phyloP scores from a whole-genome alignment of 768 basidiomycete genomes.

The Tricholomella constricta region DNA sequence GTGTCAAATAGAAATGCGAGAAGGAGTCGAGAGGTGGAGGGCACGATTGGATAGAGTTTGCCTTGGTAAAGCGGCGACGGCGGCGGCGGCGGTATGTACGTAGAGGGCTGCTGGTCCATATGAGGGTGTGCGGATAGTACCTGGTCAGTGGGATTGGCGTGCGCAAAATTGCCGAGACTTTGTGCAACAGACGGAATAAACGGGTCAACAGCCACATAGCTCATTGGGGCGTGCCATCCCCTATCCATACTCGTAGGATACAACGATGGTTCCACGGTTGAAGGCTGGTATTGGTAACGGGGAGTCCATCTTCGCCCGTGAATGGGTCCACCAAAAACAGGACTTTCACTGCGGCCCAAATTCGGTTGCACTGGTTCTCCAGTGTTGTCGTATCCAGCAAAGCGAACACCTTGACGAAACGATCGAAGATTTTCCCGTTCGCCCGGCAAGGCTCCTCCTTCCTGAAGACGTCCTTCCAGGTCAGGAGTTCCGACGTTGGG shows the following conservation, averaged over 20 bases:
- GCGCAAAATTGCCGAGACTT: neutral
- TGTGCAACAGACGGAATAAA: constrained; percentile 1
- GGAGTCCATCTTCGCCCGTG: constrained; percentile 1
- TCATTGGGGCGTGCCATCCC: neutral
- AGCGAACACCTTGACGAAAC: neutral
- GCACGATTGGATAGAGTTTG: neutral
- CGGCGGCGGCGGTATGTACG: neutral
- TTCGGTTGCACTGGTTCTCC: neutral
- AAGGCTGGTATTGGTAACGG: constrained; percentile 3
- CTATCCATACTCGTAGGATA: neutral
- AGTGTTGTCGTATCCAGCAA: neutral
- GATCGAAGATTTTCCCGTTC: too few species aligned
- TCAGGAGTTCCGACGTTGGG: too few species aligned
- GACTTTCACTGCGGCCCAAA: neutral
- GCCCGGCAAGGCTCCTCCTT: too few species aligned
- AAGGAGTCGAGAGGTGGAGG: neutral
- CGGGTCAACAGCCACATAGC: neutral
- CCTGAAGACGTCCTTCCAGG: too few species aligned
- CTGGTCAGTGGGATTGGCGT: neutral
- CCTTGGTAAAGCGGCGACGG: too few species aligned
- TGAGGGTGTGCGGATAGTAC: neutral
- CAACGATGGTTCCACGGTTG: neutral
- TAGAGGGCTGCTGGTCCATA: too few species aligned
- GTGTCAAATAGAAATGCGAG: constrained; percentile 22
- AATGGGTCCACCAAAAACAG: neutral